Evolutionary conservation across 2,329 filamentous ascomycete species (phyloP).

Genomic region (Apiospora marii): DNA sequence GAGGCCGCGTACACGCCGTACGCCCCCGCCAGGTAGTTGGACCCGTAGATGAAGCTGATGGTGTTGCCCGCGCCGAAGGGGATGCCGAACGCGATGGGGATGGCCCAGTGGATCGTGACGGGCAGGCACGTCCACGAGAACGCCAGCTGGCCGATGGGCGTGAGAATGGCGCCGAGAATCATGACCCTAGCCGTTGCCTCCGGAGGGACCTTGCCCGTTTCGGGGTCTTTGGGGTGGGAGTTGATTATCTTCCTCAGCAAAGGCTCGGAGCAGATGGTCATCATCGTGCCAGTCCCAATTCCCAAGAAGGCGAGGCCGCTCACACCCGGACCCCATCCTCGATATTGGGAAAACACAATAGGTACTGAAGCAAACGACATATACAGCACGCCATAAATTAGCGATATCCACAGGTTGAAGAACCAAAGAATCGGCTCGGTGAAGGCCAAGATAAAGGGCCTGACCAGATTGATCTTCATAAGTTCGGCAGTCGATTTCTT

Average conservation of each 20-base stretch:
- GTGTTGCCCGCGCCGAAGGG: slow-evolving; percentile 82
- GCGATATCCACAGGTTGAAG: slow-evolving; percentile 76
- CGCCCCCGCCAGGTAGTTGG: slow-evolving; percentile 79
- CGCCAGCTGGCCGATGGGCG: slow-evolving; percentile 81
- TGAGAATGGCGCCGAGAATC: slow-evolving; percentile 76
- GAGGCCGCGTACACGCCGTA: slow-evolving; percentile 86
- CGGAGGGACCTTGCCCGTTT: slow-evolving; percentile 75
- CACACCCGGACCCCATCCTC: slow-evolving; percentile 79
- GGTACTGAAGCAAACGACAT: slow-evolving; percentile 92
- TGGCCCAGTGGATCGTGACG: slow-evolving; percentile 79
- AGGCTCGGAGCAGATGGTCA: slow-evolving; percentile 71
- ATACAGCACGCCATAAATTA: slow-evolving; percentile 88
- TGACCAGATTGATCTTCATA: slow-evolving; percentile 76
- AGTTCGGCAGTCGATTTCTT: slow-evolving; percentile 69
- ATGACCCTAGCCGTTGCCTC: slow-evolving; percentile 85
- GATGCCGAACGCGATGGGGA: slow-evolving; percentile 78
- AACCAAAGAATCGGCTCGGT: slow-evolving; percentile 84
- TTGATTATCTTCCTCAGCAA: slow-evolving; percentile 81
- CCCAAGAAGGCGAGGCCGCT: slow-evolving; percentile 83
- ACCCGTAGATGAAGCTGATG: slow-evolving; percentile 81
- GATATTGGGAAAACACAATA: slow-evolving; percentile 79
- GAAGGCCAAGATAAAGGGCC: slow-evolving; percentile 79
- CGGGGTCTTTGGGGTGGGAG: slow-evolving; percentile 74
- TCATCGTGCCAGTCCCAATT: slow-evolving; percentile 68
- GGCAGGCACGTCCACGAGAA: slow-evolving; percentile 91